Conservation (phyloP, 495 filamentous ascomycete genomes). For the Cercophora newfieldiana region DNA sequence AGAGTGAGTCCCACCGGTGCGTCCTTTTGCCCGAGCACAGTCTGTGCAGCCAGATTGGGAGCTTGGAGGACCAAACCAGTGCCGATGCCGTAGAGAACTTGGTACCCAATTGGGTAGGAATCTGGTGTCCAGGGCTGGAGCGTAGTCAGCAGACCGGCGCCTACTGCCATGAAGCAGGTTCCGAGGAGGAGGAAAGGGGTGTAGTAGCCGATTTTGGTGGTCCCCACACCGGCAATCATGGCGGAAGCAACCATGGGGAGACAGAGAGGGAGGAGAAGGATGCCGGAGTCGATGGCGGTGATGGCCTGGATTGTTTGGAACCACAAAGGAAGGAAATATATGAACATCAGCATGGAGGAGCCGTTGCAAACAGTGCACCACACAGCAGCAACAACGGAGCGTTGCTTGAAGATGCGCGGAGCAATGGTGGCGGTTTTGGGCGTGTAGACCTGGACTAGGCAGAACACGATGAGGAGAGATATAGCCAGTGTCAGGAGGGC, state of each 20-base stretch:
- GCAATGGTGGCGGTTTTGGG: constrained; percentile 68
- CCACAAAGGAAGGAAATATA: constrained; percentile 62
- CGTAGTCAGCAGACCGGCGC: constrained; percentile 64
- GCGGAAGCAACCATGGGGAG: constrained; percentile 34
- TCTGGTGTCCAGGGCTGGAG: constrained; percentile 36
- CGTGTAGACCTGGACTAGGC: constrained; percentile 52
- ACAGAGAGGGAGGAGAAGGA: constrained; percentile 49
- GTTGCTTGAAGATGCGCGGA: constrained; percentile 63
- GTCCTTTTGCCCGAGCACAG: constrained; percentile 50
- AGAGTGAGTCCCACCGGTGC: constrained; percentile 59
- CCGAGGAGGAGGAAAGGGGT: constrained; percentile 64
- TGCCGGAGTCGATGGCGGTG: constrained; percentile 49
- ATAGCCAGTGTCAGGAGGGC: constrained; percentile 46
- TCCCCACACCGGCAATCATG: constrained; percentile 44
- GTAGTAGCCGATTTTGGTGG: constrained; percentile 58
- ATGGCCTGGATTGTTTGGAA: constrained; percentile 61
- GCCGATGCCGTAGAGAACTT: constrained; percentile 53
- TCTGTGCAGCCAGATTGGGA: constrained; percentile 42
- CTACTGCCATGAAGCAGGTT: constrained; percentile 57
- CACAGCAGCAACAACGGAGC: constrained; percentile 55
- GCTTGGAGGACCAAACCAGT: constrained; percentile 41
- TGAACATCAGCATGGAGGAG: constrained; percentile 46
- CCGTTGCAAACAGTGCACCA: constrained; percentile 37
- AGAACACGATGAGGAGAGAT: constrained; percentile 46
- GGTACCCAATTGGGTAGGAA: constrained; percentile 59